Base-by-base conservation (phyloP, 2,329 filamentous ascomycete genomes). In the Penicillium sp. region DNA sequence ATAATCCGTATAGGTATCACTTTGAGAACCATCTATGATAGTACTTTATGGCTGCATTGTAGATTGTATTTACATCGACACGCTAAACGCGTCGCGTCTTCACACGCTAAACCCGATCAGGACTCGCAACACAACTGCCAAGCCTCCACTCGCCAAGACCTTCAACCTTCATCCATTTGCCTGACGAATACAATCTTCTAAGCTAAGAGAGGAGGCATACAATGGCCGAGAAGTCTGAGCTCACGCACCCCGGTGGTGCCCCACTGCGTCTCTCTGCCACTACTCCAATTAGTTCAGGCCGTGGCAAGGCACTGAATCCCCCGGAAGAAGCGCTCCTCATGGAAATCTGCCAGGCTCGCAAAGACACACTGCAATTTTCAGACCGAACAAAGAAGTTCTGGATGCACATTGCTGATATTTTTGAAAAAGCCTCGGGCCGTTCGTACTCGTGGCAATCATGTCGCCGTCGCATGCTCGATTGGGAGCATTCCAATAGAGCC, bases 371-470 rank as follows among this genome's bases (percentile, higher is more conserved):
- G 2, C 4, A 3, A 6, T 30, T 33, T 13, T 12, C 18, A 6
- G n/a, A 12, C 1, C 15, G 48, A 10, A 38, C 42, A 1, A 56
- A 54, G 16, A 26, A 39, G 11, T 56, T 55, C 25, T 59, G 56
- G 56, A 27, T 48, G 11, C 27, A 30, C 2, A 45, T 57, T 5
- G 44, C 55, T 4, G 23, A 32, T 4, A 16, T 33, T 2, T 41
- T 57, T 2, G 34, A 42, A 9, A 23, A 30, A 17, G 16, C 32
- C 26, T 51, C 49, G 9, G 46, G 47, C 20, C 53, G 56, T n/a
- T 27, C 37, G 8, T 59, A 59, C 25, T 57, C 56, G 0, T 56
- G 54, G 52, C 50, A 52, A 23, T 59, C 56, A 2, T 59, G 56
- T 27, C 52, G 48, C 4, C 52, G 55, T 15, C 50, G 51, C 13